Conservation (phyloP, 2,329 filamentous ascomycete species). For the Sphaerulina populicola region DNA sequence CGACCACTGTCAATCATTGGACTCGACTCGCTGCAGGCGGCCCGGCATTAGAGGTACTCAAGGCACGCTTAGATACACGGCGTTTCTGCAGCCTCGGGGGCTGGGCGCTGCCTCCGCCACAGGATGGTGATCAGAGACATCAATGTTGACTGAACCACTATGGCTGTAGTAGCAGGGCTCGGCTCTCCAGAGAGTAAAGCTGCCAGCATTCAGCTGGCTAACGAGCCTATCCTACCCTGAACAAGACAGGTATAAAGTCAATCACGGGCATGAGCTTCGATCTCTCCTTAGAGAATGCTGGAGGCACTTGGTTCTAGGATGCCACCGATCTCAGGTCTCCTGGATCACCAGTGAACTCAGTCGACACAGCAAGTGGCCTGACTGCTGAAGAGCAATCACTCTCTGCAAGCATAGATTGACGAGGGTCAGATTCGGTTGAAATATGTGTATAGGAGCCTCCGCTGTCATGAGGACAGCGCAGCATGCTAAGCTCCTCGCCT, state of each 20-base stretch:
- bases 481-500: slow-evolving; percentile 16
- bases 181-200: too few species aligned
- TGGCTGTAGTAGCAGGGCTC: too few species aligned
- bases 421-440: background rate
- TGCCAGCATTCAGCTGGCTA: too few species aligned
- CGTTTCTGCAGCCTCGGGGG: too few species aligned
- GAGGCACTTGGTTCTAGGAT: background rate
- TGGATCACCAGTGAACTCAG: slow-evolving; percentile 6
- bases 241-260: background rate
- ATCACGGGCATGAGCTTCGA: slow-evolving; percentile 4
- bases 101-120: too few species aligned
- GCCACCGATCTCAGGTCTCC: slow-evolving; percentile 4
- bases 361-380: slow-evolving; percentile 4
- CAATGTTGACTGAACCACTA: too few species aligned
- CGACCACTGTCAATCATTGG: too few species aligned
- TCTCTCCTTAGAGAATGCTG: background rate
- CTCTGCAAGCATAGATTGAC: slow-evolving; percentile 14
- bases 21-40: background rate
- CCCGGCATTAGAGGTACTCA: slow-evolving; percentile 1
- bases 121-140: too few species aligned
- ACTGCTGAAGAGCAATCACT: background rate
- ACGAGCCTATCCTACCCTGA: too few species aligned
- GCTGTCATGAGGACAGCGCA: slow-evolving; percentile 12
- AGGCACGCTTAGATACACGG: background rate
- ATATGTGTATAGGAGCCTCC: slow-evolving; percentile 12